Evolutionary conservation across 2,329 filamentous ascomycete genomes (phyloP).

Genomic region (Cladobotryum protrusum): DNA sequence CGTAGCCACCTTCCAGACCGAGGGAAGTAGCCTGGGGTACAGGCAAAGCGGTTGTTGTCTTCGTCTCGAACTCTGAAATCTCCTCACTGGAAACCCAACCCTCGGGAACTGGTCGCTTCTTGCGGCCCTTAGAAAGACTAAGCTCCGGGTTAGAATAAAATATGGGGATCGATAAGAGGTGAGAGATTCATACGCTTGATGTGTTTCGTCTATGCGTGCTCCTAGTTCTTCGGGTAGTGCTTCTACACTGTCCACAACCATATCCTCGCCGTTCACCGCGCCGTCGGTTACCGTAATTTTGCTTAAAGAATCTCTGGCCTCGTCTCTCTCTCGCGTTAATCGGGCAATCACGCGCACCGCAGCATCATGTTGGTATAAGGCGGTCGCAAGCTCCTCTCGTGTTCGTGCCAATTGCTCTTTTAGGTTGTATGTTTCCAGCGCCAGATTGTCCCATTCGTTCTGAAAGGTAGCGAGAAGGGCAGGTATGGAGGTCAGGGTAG

Average conservation of each 20-base stretch:
- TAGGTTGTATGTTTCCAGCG: constrained; percentile 85
- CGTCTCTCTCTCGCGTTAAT: constrained; percentile 83
- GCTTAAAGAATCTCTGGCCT: constrained; percentile 82
- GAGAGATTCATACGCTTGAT: constrained; percentile 59
- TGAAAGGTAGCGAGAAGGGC: constrained; percentile 91
- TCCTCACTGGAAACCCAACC: constrained; percentile 76
- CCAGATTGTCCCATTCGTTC: constrained; percentile 95
- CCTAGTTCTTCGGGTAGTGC: constrained; percentile 66
- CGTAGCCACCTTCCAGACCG: constrained; percentile 53
- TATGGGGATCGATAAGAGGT: background rate
- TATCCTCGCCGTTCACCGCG: constrained; percentile 65
- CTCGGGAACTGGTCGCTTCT: constrained; percentile 80
- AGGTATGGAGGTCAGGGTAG: constrained; percentile 91
- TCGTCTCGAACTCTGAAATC: constrained; percentile 47
- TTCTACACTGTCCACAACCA: constrained; percentile 79
- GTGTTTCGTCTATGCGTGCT: constrained; percentile 70
- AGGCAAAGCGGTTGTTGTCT: constrained; percentile 40
- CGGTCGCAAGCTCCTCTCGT: constrained; percentile 85
- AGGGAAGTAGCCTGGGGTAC: constrained; percentile 46
- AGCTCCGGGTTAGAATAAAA: constrained; percentile 12
- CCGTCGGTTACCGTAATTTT: constrained; percentile 67
- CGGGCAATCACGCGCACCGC: constrained; percentile 93
- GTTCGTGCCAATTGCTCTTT: constrained; percentile 86
- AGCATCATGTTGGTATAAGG: constrained; percentile 94
- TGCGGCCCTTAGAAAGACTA: constrained; percentile 79